Evolutionary conservation across 2,329 filamentous ascomycete species (phyloP), one percentile per base, ranked within the genome.

Genomic region (Penicillium sp.): DNA sequence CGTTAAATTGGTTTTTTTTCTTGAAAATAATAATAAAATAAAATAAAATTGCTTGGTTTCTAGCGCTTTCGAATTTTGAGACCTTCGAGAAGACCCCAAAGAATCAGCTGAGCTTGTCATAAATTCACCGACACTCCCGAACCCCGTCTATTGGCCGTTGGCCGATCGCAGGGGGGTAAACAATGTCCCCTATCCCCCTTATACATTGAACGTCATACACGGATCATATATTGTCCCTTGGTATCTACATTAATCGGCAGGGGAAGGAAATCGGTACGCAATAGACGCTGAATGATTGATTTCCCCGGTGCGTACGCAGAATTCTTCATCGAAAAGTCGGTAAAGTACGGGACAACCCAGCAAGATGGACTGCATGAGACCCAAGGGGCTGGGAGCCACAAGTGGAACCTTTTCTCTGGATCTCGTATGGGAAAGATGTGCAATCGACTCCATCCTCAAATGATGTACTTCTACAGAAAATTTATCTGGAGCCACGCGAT

Each of bases 61-160:
- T 27, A 43, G 13, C 22, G 40, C 43, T 34, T 13, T n/a, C 43
- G 13, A 44, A 50, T 58, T 58, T 52, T 54, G 54, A 55, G 24
- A 43, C 38, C 58, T 63, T 64, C 62, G 49, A 54, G 61, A 62
- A 62, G 52, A 49, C 50, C 55, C 49, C 52, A 54, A 36, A 43
- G 43, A 48, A 58, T 63, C 61, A 63, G 61, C 61, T 65, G 62
- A 61, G 54, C 61, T 58, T 57, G 57, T 57, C 57, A 61, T 27
- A 55, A 65, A 63, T 65, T 64, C 62, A 65, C 62, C 62, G 61
- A 65, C 62, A 64, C 54, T 64, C 52, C 47, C 57, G 56, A 49
- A 38, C 46, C 52, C 50, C 40, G 54, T 39, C 46, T 55, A 52
- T 43, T 57, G 61, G 55, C 59, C 54, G 52, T 57, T 59, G 47